Evolutionary conservation across 2,329 filamentous ascomycete genomes (phyloP).

Genomic region (Metarhizium sp.): DNA sequence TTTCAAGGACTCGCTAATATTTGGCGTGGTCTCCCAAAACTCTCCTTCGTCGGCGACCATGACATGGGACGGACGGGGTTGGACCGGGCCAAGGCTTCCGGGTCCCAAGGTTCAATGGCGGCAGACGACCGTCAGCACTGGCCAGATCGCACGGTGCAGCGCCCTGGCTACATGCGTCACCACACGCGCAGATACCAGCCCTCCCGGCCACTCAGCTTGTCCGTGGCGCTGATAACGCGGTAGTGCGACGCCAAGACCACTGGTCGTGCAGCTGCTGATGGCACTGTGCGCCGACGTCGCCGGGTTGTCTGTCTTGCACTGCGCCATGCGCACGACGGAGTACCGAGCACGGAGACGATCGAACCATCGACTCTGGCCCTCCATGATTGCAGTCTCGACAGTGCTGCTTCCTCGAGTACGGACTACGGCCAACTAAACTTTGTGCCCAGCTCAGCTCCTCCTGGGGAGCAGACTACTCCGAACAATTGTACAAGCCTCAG

Average conservation of each 20-base stretch:
- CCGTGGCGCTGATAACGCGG: conserved; percentile 1
- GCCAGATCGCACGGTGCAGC: neutral
- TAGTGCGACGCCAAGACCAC: conserved; percentile 6
- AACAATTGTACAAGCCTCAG: no score
- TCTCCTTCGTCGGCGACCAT: neutral
- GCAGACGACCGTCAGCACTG: neutral
- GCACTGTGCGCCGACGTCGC: conserved; percentile 1
- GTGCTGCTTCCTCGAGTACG: no score
- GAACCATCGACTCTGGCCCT: neutral
- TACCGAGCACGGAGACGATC: no score
- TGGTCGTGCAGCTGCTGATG: neutral
- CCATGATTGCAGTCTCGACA: neutral
- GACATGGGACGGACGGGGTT: neutral
- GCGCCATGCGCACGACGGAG: neutral
- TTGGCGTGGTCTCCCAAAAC: neutral
- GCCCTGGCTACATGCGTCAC: neutral
- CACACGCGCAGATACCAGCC: neutral
- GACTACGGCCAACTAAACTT: no score
- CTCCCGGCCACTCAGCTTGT: neutral
- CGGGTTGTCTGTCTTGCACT: no score
- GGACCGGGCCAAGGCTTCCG: neutral
- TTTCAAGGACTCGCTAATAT: neutral
- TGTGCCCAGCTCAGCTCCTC: neutral
- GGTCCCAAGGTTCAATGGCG: neutral
- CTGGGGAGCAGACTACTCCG: no score